Conservation (phyloP, 2,329 filamentous ascomycete species). For the Aspergillus flavus region DNA sequence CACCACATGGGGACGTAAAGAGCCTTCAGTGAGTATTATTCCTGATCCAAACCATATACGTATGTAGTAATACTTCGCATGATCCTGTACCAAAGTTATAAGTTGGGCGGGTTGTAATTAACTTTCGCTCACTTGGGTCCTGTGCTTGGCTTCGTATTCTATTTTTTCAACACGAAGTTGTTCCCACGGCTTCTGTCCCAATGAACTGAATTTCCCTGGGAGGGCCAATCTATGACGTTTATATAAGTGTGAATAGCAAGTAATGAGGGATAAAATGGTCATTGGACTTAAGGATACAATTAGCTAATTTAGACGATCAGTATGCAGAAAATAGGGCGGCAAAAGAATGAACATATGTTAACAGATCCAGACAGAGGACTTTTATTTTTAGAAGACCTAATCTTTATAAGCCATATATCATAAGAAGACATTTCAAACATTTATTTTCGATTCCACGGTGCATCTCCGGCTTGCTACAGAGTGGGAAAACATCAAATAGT, state of each 20-base stretch:
- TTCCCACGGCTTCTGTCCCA: background rate
- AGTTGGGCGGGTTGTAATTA: background rate
- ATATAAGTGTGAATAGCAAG: background rate
- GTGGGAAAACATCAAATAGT: background rate
- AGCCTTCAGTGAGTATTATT: no score
- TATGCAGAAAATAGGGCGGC: background rate
- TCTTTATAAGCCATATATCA: background rate
- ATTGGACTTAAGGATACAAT: background rate
- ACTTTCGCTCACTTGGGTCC: background rate
- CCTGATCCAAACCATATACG: no score
- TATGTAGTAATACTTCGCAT: background rate
- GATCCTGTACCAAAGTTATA: background rate
- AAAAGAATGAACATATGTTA: background rate
- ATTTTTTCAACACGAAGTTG: background rate
- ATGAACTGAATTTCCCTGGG: background rate
- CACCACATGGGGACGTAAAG: no score
- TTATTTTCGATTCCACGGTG: background rate
- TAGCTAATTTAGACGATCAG: background rate
- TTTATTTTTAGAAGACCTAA: background rate
- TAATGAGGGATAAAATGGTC: background rate
- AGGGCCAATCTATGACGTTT: background rate
- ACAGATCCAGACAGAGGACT: no score
- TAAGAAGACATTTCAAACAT: rapidly evolving
- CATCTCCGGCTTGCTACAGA: no score
- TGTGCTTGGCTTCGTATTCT: background rate